Conservation (phyloP, 495 filamentous ascomycete species). For the Talaromyces adpressus region DNA sequence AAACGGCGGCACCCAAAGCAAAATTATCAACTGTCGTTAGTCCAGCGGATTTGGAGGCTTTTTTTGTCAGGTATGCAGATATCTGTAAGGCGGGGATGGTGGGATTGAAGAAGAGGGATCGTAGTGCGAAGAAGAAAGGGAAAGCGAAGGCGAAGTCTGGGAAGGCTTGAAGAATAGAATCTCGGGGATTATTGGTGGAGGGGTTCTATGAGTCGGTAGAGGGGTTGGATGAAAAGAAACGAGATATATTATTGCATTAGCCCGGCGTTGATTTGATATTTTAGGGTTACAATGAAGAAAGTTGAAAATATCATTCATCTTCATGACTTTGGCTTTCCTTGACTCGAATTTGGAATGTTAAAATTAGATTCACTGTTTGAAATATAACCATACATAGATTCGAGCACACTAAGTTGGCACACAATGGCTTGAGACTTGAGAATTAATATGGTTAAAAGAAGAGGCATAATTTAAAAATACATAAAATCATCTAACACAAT, state of each 20-base stretch:
- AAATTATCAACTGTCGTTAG: conserved; percentile 83
- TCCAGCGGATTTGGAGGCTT: conserved; percentile 65
- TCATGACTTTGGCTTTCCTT: not conserved
- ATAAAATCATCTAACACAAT: not conserved
- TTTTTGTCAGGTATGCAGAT: conserved; percentile 86
- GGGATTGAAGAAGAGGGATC: conserved; percentile 85
- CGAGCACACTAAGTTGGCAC: not conserved
- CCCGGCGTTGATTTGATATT: not conserved
- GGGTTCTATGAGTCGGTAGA: not conserved
- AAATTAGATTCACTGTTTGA: not conserved
- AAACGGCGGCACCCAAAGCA: conserved; percentile 43
- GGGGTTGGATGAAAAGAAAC: not conserved
- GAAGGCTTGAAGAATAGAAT: conserved; percentile 26
- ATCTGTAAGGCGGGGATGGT: conserved; percentile 84
- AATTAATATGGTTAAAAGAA: not conserved
- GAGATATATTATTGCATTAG: not conserved
- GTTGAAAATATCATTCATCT: not conserved
- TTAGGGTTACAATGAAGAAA: not conserved
- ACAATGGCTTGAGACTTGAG: not conserved
- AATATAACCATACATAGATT: not conserved
- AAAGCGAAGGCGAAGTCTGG: conserved; percentile 61
- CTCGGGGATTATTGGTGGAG: too few relatives aligned
- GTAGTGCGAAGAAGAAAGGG: conserved; percentile 72
- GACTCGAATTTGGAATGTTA: not conserved
- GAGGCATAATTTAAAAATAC: not conserved